Percentiles rank a stretch among this genome's conserved stretches.
These are phyloP conservation scores for Daldinia caldariorum DNA, from an alignment of 495 filamentous ascomycete genomes.

Conservation along the genomic window DNA sequence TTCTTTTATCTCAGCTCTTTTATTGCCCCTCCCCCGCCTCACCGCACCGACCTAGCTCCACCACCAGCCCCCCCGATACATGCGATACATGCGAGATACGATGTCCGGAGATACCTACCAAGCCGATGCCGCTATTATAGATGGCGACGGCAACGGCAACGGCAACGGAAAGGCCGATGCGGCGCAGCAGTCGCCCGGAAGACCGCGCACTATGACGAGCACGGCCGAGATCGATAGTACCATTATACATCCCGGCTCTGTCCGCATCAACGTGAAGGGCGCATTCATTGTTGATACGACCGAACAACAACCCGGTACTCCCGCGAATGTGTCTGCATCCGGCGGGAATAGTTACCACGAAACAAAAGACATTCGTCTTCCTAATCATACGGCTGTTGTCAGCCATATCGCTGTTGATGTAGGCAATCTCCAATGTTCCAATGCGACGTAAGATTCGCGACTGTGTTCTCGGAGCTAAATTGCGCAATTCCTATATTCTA, in stretches of 20 bases:
- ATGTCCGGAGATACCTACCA: conserved; percentile 37
- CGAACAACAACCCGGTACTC: conserved; percentile 60
- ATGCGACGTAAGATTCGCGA: conserved; percentile 8
- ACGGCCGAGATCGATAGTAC: conserved; percentile 73
- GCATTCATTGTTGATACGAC: conserved; percentile 90
- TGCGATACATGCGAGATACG: conserved; percentile 9
- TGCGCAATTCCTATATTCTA: conserved; percentile 51
- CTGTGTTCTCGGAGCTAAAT: background rate
- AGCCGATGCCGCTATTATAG: conserved; percentile 37
- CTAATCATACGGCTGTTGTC: conserved; percentile 90
- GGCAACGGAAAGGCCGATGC: conserved; percentile 9
- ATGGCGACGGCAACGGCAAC: conserved; percentile 18
- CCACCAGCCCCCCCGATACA: no score
- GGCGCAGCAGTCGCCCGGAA: conserved; percentile 20
- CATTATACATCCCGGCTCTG: conserved; percentile 82
- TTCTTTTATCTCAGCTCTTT: background rate
- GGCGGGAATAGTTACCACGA: conserved; percentile 71
- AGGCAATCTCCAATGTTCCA: conserved; percentile 48
- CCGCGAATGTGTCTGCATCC: conserved; percentile 56
- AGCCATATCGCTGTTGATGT: conserved; percentile 98
- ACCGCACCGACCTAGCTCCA: background rate
- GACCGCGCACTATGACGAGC: conserved; percentile 53
- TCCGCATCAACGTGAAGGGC: conserved; percentile 93
- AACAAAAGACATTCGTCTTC: conserved; percentile 91
- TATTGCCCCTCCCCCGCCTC: background rate